Percentiles rank a stretch among this genome's conserved stretches.
These are phyloP conservation scores for Conoideocrella luteorostrata DNA, from an alignment of 2,329 filamentous ascomycete species.

Conservation along the genomic window DNA sequence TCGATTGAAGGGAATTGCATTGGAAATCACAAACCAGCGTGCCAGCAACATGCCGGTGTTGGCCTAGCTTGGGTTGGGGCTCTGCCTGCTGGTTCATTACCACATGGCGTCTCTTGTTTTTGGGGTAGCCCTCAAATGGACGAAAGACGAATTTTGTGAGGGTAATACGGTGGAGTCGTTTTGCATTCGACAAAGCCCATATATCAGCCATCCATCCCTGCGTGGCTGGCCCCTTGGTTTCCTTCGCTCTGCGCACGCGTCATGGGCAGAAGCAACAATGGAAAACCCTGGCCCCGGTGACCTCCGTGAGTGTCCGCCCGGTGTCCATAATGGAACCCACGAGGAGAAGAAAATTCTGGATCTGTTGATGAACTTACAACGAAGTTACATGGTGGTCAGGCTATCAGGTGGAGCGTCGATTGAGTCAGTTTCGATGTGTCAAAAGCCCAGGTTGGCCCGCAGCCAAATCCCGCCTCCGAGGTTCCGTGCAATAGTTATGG, in stretches of 20 bases:
- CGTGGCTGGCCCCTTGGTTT: not conserved
- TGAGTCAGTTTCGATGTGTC: constrained; percentile 16
- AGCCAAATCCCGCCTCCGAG: constrained; percentile 7
- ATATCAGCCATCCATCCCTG: not conserved
- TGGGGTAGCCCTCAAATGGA: constrained; percentile 1
- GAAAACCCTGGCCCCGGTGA: not conserved
- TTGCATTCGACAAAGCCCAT: not conserved
- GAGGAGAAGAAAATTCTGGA: not conserved
- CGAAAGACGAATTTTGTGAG: constrained; percentile 6
- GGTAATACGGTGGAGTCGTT: constrained; percentile 6
- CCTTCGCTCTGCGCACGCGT: no score
- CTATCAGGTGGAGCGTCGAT: not conserved
- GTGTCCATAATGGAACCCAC: not conserved
- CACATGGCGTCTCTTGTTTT: no score
- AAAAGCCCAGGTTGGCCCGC: constrained; percentile 8
- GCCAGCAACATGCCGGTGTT: no score
- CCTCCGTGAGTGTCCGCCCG: constrained; percentile 4
- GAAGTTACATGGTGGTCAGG: not conserved
- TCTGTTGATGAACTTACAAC: not conserved
- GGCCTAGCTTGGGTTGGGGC: no score
- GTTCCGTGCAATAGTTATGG: no score
- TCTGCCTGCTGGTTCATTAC: no score
- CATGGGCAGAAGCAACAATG: not conserved
- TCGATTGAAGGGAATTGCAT: no score
- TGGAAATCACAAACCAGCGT: no score